Percentiles rank a stretch among this genome's conserved stretches.
Evolutionary conservation across 345 rosid species (phyloP).

Genomic region (Eutrema heterophyllum): DNA sequence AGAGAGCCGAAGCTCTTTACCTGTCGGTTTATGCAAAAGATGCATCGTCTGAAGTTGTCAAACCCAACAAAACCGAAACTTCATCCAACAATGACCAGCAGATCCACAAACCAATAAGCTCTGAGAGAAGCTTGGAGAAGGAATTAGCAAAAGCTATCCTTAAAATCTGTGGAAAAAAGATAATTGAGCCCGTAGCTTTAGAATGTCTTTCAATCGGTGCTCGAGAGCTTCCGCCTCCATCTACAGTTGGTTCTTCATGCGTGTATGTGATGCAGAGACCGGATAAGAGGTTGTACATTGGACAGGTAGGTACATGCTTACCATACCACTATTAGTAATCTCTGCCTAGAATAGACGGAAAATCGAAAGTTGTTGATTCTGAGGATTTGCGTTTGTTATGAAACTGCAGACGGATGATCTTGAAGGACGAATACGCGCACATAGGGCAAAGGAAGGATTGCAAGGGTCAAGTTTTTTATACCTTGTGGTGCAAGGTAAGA

Average conservation of each 20-base stretch:
- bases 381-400: slow-evolving; percentile 16
- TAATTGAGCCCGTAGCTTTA: slow-evolving; percentile 39
- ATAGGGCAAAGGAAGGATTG: slow-evolving; percentile 67
- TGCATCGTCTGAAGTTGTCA: slow-evolving; percentile 13
- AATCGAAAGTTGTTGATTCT: neutral
- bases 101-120: slow-evolving; percentile 27
- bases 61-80: slow-evolving; percentile 21
- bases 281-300: slow-evolving; percentile 72
- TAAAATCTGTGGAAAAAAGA: slow-evolving; percentile 48
- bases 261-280: slow-evolving; percentile 85
- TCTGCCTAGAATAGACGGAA: neutral
- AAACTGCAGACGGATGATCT: slow-evolving; percentile 81
- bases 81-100: slow-evolving; percentile 14
- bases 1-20: slow-evolving; percentile 85
- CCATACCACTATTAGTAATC: neutral
- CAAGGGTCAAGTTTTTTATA: slow-evolving; percentile 68
- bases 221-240: slow-evolving; percentile 91
- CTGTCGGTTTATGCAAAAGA: slow-evolving; percentile 28
- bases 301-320: slow-evolving; percentile 50
- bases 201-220: slow-evolving; percentile 55
- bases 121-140: slow-evolving; percentile 31
- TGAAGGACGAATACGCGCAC: slow-evolving; percentile 67
- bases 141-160: slow-evolving; percentile 45
- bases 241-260: slow-evolving; percentile 77
- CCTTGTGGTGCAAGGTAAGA: slow-evolving; percentile 80